Percentiles rank a stretch among this genome's conserved stretches.
phyloP scores from a whole-genome alignment of 192 early-diverging fungal species.

The Backusella sp. region DNA sequence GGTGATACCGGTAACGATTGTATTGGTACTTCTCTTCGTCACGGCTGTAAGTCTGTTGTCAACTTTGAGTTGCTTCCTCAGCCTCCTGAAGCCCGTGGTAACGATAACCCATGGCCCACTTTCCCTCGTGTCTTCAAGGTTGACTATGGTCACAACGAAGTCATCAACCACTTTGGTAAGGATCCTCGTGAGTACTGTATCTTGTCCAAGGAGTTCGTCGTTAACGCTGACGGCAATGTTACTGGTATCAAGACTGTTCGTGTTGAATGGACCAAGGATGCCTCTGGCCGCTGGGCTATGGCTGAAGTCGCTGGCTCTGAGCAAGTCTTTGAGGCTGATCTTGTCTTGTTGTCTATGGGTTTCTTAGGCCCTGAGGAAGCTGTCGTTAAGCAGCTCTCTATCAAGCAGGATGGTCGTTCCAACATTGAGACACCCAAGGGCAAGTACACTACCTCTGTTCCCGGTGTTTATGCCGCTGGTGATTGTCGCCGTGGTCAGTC shows the following conservation, averaged over 20 bases:
- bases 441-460: constrained; percentile 73
- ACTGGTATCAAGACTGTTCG: constrained; percentile 92
- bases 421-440: constrained; percentile 82
- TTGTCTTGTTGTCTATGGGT: constrained; percentile 89
- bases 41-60: constrained; percentile 84
- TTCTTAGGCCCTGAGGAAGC: constrained; percentile 92
- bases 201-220: constrained; percentile 94
- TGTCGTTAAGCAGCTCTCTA: constrained; percentile 74
- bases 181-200: constrained; percentile 96
- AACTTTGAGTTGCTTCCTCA: constrained; percentile 98
- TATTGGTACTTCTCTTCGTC: constrained; percentile 90
- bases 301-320: constrained; percentile 83
- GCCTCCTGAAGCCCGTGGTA: constrained; percentile 79
- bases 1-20: constrained; percentile 98
- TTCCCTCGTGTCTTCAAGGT: constrained; percentile 94
- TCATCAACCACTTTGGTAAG: constrained; percentile 80
- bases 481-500: constrained; percentile 96
- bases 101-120: constrained; percentile 98
- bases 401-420: constrained; percentile 73
- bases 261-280: constrained; percentile 93
- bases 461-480: constrained; percentile 92
- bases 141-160: constrained; percentile 97
- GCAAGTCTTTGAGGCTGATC: constrained; percentile 83
- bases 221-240: constrained; percentile 75
- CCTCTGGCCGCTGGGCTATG: constrained; percentile 82